Percentiles rank a stretch among this genome's conserved stretches.
phyloP scores from a whole-genome alignment of 208 protist genomes.

The Spongospora subterranea region DNA sequence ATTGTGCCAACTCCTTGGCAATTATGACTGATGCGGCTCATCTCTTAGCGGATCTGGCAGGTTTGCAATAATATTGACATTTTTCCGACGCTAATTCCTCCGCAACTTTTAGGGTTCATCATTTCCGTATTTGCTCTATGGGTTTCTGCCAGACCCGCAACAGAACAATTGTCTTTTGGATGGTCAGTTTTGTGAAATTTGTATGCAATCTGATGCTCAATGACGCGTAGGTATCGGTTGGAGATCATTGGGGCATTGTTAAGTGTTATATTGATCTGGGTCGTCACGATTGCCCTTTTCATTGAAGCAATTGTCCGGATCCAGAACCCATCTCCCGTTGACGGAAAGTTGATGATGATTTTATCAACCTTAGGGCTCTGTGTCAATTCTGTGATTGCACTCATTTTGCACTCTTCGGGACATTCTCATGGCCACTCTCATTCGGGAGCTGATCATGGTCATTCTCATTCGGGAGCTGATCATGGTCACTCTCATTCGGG shows the following conservation, averaged over 20 bases:
- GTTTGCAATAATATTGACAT: not conserved
- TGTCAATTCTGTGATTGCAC: constrained; percentile 47
- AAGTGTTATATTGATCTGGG: constrained; percentile 61
- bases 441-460: constrained; percentile 35
- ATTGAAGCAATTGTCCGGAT: constrained; percentile 60
- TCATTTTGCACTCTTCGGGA: constrained; percentile 47
- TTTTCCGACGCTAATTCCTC: not conserved
- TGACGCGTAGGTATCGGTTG: not conserved
- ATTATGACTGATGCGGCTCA: constrained; percentile 66
- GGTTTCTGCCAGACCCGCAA: constrained; percentile 52
- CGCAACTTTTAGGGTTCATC: constrained; percentile 44
- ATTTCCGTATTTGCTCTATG: constrained; percentile 59
- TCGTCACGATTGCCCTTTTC: constrained; percentile 51
- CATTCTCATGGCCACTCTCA: constrained; percentile 56
- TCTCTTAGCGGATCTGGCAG: constrained; percentile 60
- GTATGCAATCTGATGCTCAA: not conserved
- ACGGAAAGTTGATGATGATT: constrained; percentile 64
- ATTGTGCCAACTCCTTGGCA: constrained; percentile 60
- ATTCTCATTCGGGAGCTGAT: not conserved
- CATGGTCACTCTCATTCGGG: constrained; percentile 10
- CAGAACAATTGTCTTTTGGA: constrained; percentile 46
- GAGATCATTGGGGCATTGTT: constrained; percentile 34
- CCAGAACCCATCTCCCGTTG: constrained; percentile 30
- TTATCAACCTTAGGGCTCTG: not conserved
- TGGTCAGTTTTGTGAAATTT: not conserved